Percentiles rank a stretch among this genome's conserved stretches.
Conservation (phyloP, 148 eudicot genomes). For the Fagopyrum tataricum region DNA sequence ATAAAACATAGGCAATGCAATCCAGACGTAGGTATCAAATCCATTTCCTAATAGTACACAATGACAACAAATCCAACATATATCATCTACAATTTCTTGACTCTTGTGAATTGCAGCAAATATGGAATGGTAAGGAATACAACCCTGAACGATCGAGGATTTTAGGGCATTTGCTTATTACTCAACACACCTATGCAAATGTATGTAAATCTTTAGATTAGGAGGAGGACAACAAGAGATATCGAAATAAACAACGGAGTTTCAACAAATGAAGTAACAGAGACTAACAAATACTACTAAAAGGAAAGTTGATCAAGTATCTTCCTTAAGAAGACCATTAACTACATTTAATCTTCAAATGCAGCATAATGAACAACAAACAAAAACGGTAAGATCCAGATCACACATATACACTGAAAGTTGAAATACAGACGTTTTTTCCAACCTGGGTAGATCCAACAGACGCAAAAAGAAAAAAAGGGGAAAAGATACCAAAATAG, state of each 20-base stretch:
- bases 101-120: not conserved
- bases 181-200: not conserved
- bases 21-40: not conserved
- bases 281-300: not conserved
- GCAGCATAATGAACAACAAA: not conserved
- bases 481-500: not conserved
- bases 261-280: not conserved
- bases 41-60: not conserved
- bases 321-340: not conserved
- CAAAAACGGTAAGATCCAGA: not conserved
- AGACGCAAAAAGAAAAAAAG: not conserved
- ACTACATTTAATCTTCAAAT: slow-evolving; percentile 5
- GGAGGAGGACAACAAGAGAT: not conserved
- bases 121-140: not conserved
- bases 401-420: not conserved
- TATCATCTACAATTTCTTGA: slow-evolving; percentile 3
- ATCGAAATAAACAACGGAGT: not conserved
- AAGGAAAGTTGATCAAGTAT: not conserved
- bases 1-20: not conserved
- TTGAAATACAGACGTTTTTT: not conserved
- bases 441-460: not conserved
- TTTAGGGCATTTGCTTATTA: not conserved
- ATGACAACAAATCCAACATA: not conserved
- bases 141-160: not conserved
- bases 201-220: not conserved